phyloP scores from a whole-genome alignment of 2,329 filamentous ascomycete genomes.

The Paecilomyces sp. region DNA sequence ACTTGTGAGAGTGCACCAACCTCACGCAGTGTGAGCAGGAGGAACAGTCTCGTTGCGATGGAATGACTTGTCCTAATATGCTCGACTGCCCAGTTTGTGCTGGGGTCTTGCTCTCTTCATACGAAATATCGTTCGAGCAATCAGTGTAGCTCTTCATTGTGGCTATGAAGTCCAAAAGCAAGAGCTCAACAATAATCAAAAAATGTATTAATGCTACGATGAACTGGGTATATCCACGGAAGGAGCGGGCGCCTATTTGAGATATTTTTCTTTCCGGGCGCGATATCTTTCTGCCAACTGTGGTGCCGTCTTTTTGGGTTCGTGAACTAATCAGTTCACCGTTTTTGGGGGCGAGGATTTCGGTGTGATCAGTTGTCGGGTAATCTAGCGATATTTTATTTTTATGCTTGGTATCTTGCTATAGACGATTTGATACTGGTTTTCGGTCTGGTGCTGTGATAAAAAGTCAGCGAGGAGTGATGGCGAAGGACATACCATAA shows the following conservation, averaged over 20 bases:
- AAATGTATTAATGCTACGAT: neutral
- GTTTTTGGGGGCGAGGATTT: neutral
- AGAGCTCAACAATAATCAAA: neutral
- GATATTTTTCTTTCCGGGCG: neutral
- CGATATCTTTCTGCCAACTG: neutral
- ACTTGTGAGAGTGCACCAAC: conserved; percentile 28
- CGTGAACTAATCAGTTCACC: neutral
- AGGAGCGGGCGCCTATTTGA: neutral
- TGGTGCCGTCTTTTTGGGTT: neutral
- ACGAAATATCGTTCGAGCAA: neutral
- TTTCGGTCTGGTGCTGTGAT: neutral
- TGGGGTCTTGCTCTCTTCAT: neutral
- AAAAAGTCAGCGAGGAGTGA: neutral
- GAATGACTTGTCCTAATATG: neutral
- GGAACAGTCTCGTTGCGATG: neutral
- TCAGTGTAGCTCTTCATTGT: neutral
- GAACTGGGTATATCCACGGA: neutral
- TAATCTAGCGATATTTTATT: neutral
- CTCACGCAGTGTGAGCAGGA: conserved; percentile 26
- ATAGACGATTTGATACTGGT: neutral
- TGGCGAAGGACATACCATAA: neutral
- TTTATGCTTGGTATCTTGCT: neutral
- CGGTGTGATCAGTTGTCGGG: neutral
- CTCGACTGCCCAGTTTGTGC: neutral
- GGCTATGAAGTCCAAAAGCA: neutral